Base-by-base conservation (phyloP, 179 eudicot species). In the Silene noctiflora region DNA sequence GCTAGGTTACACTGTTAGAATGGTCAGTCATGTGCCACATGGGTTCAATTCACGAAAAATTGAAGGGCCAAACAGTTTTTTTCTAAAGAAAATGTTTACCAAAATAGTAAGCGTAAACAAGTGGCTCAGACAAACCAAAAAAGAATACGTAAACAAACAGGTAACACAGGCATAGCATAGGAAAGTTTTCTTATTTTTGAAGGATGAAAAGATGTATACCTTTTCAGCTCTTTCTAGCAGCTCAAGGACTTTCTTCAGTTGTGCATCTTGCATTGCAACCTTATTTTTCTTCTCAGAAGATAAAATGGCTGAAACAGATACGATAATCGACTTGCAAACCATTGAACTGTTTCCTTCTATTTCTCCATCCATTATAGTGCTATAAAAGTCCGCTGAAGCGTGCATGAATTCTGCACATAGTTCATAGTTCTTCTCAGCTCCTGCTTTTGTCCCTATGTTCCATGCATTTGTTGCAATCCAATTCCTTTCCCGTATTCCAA, bases 401-500 rank as follows among this genome's bases (percentile, higher is more conserved):
- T 78, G 84, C 75, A 89, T 84, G 80, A 90, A 91, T 73, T 94
- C 93, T 48, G 88, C 87, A 83, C 88, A 91, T 33, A 91, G 24
- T 58, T 79, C 91, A 77, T 78, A 90, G 46, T 83, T 89, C 31
- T 83, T 87, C 73, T 77, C 88, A 81, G 66, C 79, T 62, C 93
- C 97, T 66, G 83, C 81, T 81, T 73, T 84, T 24, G 86, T 78
- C 64, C 97, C 98, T 27, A 85, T 33, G 77, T 94, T 94, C 95
- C 96, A 94, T 51, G 91, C 83, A 70, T 85, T 86, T 39, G 82
- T 81, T 21, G 96, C 91, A 76, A 94, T 79, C 98, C 98, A 94
- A 33, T 87, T 89, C 59, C 82, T 77, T 73, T 94, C 98, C 76
- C 97, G 84, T 76, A 79, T 89, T 55, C 98, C 98, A 56, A 87